Conservation (phyloP, 2,329 filamentous ascomycete species). For the Geosmithia putterillii region DNA sequence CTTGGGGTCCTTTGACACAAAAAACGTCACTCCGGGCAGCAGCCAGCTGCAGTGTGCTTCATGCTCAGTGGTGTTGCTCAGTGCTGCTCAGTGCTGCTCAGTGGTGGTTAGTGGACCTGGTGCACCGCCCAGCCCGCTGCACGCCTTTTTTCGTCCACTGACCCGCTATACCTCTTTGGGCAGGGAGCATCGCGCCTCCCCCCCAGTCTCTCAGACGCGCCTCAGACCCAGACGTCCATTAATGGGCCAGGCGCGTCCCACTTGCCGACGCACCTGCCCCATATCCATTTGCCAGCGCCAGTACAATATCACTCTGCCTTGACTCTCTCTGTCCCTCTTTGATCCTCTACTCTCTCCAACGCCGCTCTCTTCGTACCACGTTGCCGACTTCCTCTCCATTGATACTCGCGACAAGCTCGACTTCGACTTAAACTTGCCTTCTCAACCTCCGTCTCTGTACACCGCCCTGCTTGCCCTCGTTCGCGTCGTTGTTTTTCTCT, state of each 20-base stretch:
- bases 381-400: too few species aligned
- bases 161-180: background rate
- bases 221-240: background rate
- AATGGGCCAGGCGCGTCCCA: background rate
- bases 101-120: background rate
- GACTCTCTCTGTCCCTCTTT: background rate
- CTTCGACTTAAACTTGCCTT: too few species aligned
- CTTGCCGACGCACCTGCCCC: background rate
- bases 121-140: too few species aligned
- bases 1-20: too few species aligned
- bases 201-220: background rate
- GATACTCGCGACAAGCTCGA: too few species aligned
- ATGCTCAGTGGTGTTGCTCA: too few species aligned
- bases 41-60: too few species aligned
- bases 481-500: background rate
- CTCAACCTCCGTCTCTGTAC: background rate
- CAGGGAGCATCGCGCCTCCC: background rate
- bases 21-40: too few species aligned
- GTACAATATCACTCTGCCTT: background rate
- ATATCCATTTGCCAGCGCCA: background rate
- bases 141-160: background rate
- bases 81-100: background rate
- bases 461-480: background rate
- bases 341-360: background rate
- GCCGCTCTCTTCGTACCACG: background rate